Evolutionary conservation across 2,329 filamentous ascomycete genomes (phyloP).

Genomic region (Diaporthe sp.): DNA sequence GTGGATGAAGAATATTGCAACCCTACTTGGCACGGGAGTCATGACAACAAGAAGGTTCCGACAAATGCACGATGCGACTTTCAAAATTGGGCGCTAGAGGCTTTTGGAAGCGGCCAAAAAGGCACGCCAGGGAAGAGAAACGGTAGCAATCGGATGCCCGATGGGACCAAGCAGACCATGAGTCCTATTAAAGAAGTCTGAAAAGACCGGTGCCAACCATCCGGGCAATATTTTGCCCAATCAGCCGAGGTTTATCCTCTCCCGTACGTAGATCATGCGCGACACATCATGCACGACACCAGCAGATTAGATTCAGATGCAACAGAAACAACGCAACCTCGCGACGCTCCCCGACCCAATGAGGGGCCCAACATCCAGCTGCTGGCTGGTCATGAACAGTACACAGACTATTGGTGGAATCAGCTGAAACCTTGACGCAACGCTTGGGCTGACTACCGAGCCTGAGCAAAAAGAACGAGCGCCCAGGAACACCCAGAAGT

Average conservation of each 20-base stretch:
- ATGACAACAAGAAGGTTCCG: not conserved
- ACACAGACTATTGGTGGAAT: not conserved
- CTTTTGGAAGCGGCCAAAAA: not conserved
- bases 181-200: not conserved
- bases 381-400: not conserved
- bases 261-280: not conserved
- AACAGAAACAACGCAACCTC: not conserved
- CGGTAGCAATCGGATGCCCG: not conserved
- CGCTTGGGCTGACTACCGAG: not conserved
- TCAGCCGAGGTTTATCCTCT: not conserved
- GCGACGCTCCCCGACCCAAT: not conserved
- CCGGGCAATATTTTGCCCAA: not conserved
- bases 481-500: not conserved
- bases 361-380: not conserved
- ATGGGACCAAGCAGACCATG: not conserved
- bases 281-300: not conserved
- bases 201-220: not conserved
- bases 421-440: not conserved
- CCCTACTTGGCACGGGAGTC: no score
- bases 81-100: not conserved
- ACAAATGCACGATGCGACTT: not conserved
- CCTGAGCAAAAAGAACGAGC: not conserved
- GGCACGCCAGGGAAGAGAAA: not conserved
- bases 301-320: not conserved
- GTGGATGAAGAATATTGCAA: not conserved